A percentile compares a stretch with the other conserved stretches of the same genome.
phyloP scores from a whole-genome alignment of 495 filamentous ascomycete species.

The Penicillium maclennaniae region DNA sequence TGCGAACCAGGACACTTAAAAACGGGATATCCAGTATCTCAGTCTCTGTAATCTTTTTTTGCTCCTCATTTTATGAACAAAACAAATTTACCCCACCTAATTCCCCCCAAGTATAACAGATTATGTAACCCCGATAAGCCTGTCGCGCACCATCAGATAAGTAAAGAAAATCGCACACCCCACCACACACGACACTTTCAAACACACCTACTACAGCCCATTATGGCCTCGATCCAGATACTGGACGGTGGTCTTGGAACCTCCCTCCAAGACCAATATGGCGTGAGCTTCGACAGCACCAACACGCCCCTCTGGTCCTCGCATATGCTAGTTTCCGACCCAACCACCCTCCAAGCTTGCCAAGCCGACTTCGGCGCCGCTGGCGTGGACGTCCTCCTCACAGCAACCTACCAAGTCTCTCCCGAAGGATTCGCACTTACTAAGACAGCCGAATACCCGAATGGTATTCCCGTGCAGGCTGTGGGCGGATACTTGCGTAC shows the following conservation, averaged over 20 bases:
- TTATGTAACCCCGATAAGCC: background rate
- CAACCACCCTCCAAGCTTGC: constrained; percentile 44
- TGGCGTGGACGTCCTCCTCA: constrained; percentile 57
- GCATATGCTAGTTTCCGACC: constrained; percentile 52
- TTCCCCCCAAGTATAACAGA: background rate
- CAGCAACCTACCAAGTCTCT: constrained; percentile 63
- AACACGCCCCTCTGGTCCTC: constrained; percentile 62
- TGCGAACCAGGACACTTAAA: too few species aligned
- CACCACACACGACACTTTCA: background rate
- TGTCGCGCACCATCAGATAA: too few species aligned
- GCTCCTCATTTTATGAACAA: too few species aligned
- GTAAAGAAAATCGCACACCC: background rate
- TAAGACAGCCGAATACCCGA: constrained; percentile 18
- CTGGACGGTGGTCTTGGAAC: constrained; percentile 67
- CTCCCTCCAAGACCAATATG: constrained; percentile 54
- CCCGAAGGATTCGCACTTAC: constrained; percentile 49
- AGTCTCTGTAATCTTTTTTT: background rate
- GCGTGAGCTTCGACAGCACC: constrained; percentile 40
- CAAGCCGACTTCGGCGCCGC: constrained; percentile 51
- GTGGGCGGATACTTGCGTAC: constrained; percentile 22
- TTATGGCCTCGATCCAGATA: constrained; percentile 38
- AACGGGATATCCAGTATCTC: too few species aligned
- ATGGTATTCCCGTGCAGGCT: constrained; percentile 23
- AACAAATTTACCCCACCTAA: background rate
- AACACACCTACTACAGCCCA: background rate